Evolutionary conservation across 208 protist species (phyloP).

Genomic region (Strigomonas culicis): DNA sequence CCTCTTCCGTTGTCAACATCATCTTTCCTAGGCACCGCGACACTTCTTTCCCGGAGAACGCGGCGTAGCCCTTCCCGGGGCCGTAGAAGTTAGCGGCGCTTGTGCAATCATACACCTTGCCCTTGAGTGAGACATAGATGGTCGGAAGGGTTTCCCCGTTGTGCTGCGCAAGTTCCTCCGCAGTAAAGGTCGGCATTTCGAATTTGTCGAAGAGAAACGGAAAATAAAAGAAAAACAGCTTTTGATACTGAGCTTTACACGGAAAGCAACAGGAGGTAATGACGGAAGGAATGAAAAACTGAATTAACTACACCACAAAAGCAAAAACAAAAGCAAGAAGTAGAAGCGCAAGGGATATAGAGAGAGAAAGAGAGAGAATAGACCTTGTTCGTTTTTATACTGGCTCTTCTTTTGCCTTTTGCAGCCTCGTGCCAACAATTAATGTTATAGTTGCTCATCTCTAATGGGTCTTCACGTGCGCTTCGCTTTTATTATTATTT

Average conservation of each 20-base stretch:
- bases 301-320: not conserved
- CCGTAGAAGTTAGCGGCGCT: conserved; percentile 69
- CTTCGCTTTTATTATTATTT: no score
- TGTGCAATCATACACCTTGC: conserved; percentile 75
- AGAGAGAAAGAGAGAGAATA: conserved; percentile 1
- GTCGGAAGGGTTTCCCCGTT: conserved; percentile 32
- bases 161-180: conserved; percentile 38
- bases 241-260: not conserved
- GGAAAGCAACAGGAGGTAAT: not conserved
- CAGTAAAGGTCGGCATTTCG: conserved; percentile 31
- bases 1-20: conserved; percentile 70
- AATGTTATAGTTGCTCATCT: no score
- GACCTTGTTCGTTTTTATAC: conserved; percentile 12
- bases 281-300: not conserved
- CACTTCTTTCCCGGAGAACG: conserved; percentile 79
- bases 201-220: not conserved
- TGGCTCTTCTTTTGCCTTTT: no score
- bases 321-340: not conserved
- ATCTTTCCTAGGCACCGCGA: conserved; percentile 83
- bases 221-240: conserved; percentile 1
- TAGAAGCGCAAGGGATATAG: not conserved
- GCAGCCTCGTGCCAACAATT: no score
- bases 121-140: conserved; percentile 80
- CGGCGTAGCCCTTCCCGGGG: conserved; percentile 58
- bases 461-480: no score